A percentile compares a stretch with the other conserved stretches of the same genome.
Conservation (phyloP, 2,329 filamentous ascomycete species). For the Colletotrichum tropicicola region DNA sequence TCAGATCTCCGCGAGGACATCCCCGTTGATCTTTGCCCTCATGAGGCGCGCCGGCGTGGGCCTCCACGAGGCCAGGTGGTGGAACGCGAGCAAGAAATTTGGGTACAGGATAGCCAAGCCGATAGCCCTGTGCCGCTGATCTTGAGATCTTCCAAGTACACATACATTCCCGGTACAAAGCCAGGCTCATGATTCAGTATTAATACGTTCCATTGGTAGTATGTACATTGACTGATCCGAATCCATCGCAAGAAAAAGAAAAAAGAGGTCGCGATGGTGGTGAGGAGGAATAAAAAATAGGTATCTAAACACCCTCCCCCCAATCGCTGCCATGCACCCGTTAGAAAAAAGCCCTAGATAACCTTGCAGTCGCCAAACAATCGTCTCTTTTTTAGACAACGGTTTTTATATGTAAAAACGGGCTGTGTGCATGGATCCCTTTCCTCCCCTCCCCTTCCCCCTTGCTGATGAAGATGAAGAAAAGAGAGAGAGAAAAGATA, state of each 20-base stretch:
- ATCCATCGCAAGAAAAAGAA: neutral
- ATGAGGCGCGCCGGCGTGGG: neutral
- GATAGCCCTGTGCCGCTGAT: neutral
- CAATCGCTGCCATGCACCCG: neutral
- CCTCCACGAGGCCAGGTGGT: no score
- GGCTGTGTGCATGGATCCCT: neutral
- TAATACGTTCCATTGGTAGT: neutral
- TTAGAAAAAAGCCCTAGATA: neutral
- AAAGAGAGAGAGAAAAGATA: neutral
- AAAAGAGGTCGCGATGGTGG: neutral
- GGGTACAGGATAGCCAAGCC: neutral
- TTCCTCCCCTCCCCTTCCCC: neutral
- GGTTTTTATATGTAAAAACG: neutral
- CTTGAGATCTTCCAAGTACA: neutral
- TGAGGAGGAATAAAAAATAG: neutral
- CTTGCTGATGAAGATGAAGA: neutral
- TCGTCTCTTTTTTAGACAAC: neutral
- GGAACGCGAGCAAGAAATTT: no score
- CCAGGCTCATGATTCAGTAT: neutral
- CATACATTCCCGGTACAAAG: neutral
- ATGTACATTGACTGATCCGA: neutral
- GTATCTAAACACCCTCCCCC: constrained; percentile 16
- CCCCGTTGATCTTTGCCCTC: neutral
- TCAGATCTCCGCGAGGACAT: neutral
- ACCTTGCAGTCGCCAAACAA: constrained; percentile 16